phyloP scores from a whole-genome alignment of 2,329 filamentous ascomycete genomes.

The Zasmidium citrigriseum region DNA sequence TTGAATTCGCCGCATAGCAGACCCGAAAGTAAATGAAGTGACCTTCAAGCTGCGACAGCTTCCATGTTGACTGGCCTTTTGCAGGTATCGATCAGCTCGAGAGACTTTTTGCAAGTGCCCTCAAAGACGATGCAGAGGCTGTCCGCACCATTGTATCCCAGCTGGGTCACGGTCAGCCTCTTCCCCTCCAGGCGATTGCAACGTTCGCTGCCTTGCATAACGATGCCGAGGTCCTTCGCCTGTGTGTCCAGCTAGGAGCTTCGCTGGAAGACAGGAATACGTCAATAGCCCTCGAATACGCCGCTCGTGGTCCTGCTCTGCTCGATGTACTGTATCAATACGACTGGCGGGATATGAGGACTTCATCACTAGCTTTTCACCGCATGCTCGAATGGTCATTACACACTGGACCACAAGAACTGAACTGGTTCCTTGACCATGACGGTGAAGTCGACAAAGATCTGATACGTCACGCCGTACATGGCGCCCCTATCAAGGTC shows the following conservation, averaged over 20 bases:
- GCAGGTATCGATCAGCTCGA: slow-evolving; percentile 7
- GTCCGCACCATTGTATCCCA: slow-evolving; percentile 7
- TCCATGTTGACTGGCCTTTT: neutral
- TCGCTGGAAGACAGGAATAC: slow-evolving; percentile 17
- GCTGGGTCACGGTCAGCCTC: neutral
- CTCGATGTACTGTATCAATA: slow-evolving; percentile 17
- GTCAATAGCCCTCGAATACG: slow-evolving; percentile 17
- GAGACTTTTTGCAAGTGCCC: slow-evolving; percentile 12
- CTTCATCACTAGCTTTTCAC: slow-evolving; percentile 13
- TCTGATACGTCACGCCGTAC: slow-evolving; percentile 6
- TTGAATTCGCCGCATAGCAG: slow-evolving; percentile 9
- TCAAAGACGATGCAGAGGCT: slow-evolving; percentile 11
- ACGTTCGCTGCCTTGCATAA: slow-evolving; percentile 16
- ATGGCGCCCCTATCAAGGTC: slow-evolving; percentile 9
- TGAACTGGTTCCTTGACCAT: slow-evolving; percentile 19
- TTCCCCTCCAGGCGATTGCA: slow-evolving; percentile 13
- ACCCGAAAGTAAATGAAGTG: slow-evolving; percentile 7
- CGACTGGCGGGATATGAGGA: slow-evolving; percentile 17
- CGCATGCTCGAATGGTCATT: slow-evolving; percentile 18
- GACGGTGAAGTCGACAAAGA: slow-evolving; percentile 15
- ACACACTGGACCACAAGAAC: slow-evolving; percentile 15
- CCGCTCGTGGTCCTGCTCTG: slow-evolving; percentile 9
- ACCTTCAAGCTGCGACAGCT: neutral
- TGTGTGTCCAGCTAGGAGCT: slow-evolving; percentile 15
- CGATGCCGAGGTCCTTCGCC: slow-evolving; percentile 14